Conservation (phyloP, 2,329 filamentous ascomycete genomes). For the Aquanectria penicillioides region DNA sequence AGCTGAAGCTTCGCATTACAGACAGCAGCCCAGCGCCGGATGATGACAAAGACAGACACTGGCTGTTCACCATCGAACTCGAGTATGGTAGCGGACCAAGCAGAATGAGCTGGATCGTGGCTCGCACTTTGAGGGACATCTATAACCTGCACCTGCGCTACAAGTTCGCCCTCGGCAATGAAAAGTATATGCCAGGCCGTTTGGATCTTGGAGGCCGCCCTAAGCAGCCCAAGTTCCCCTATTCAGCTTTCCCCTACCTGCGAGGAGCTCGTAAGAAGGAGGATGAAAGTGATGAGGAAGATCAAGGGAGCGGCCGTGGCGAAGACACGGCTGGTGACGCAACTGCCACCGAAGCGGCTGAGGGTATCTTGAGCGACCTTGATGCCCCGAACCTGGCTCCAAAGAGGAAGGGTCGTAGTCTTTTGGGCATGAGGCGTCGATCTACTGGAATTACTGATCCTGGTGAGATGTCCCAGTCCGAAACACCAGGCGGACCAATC, state of each 20-base stretch:
- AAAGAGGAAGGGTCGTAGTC: conserved; percentile 62
- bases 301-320: conserved; percentile 51
- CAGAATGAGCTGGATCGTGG: conserved; percentile 95
- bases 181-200: conserved; percentile 80
- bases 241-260: conserved; percentile 88
- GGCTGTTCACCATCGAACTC: conserved; percentile 89
- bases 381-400: conserved; percentile 45
- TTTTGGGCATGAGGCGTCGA: conserved; percentile 64
- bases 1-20: conserved; percentile 87
- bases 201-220: conserved; percentile 73
- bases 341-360: conserved; percentile 72
- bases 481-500: conserved; percentile 57
- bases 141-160: conserved; percentile 94
- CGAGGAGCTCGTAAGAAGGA: conserved; percentile 82
- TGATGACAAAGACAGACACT: conserved; percentile 74
- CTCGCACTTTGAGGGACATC: conserved; percentile 88
- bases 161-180: conserved; percentile 84
- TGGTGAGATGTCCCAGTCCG: conserved; percentile 54
- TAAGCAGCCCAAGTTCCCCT: conserved; percentile 90
- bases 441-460: conserved; percentile 61
- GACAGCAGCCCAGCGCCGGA: conserved; percentile 79
- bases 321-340: conserved; percentile 60
- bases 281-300: conserved; percentile 83
- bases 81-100: conserved; percentile 97
- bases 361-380: conserved; percentile 49